These are phyloP conservation scores for Lentinus brumalis DNA, from an alignment of 768 basidiomycete genomes.

Conservation along the genomic window DNA sequence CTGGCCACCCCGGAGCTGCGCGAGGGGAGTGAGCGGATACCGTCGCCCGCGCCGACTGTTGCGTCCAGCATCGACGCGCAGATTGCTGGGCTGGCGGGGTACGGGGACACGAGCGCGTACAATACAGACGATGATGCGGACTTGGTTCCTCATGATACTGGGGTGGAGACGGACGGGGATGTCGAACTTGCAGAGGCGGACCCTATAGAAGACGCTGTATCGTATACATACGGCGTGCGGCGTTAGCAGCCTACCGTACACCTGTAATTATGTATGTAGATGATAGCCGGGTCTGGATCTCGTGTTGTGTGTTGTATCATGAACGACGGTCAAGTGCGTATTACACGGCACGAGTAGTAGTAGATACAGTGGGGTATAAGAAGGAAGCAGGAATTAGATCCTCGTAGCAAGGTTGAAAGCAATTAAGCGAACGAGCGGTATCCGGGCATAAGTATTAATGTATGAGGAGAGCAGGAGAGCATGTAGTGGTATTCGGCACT, in stretches of 20 bases:
- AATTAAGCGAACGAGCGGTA: neutral
- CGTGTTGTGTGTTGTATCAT: neutral
- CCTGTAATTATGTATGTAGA: neutral
- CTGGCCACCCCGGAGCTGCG: constrained; percentile 12
- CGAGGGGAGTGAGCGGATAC: constrained; percentile 33
- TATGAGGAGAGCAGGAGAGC: neutral
- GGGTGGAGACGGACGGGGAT: constrained; percentile 20
- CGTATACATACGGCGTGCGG: neutral
- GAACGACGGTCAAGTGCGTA: neutral
- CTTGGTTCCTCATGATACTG: constrained; percentile 5
- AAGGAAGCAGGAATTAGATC: neutral
- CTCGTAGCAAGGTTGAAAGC: neutral
- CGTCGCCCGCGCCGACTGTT: constrained; percentile 55
- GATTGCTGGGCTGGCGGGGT: constrained; percentile 25
- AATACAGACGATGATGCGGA: constrained; percentile 50
- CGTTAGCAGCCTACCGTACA: neutral
- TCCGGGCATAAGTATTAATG: neutral
- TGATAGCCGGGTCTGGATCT: neutral
- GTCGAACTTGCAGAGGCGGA: constrained; percentile 11
- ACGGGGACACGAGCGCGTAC: constrained; percentile 50
- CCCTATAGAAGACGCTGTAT: constrained; percentile 16
- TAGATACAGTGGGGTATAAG: constrained; percentile 17
- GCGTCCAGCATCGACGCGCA: constrained; percentile 51
- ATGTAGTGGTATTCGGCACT: neutral
- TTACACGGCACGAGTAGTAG: constrained; percentile 7